Evolutionary conservation across 306 rosid genomes (phyloP).

Genomic region (Vigna reflexopilosa): DNA sequence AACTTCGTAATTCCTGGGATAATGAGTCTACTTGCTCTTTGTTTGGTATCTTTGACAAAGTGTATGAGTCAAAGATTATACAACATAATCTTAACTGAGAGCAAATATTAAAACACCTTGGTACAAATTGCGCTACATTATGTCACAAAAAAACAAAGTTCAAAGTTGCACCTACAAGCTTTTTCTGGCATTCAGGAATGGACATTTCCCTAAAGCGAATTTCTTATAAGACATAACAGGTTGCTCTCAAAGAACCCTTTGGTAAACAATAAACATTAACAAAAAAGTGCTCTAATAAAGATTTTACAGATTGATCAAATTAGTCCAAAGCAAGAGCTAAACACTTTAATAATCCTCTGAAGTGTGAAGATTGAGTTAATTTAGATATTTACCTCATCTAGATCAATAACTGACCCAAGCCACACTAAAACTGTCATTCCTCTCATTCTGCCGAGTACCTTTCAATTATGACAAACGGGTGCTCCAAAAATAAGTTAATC

Average conservation of each 20-base stretch:
- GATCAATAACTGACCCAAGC: slow-evolving; percentile 94
- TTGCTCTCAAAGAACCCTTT: slow-evolving; percentile 44
- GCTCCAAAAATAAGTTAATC: slow-evolving; percentile 40
- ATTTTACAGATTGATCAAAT: slow-evolving; percentile 26
- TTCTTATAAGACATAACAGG: slow-evolving; percentile 62
- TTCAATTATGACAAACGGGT: slow-evolving; percentile 31
- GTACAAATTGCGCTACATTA: slow-evolving; percentile 7
- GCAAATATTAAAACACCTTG: slow-evolving; percentile 23
- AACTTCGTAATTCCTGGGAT: slow-evolving; percentile 76
- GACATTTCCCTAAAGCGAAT: slow-evolving; percentile 91
- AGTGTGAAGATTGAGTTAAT: slow-evolving; percentile 37
- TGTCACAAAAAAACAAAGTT: slow-evolving; percentile 15
- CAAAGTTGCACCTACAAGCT: slow-evolving; percentile 74
- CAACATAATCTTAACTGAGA: slow-evolving; percentile 18
- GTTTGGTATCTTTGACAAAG: slow-evolving; percentile 74
- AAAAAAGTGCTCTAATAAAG: slow-evolving; percentile 24
- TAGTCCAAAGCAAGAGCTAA: slow-evolving; percentile 3
- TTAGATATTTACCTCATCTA: slow-evolving; percentile 80
- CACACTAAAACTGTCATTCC: slow-evolving; percentile 97
- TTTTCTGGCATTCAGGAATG: slow-evolving; percentile 90
- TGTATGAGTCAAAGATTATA: slow-evolving; percentile 25
- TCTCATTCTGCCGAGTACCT: slow-evolving; percentile 99
- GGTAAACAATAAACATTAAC: slow-evolving; percentile 27
- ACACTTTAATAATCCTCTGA: slow-evolving; percentile 16
- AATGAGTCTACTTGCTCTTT: slow-evolving; percentile 92